Conservation (phyloP, 352 stramenopile genomes). For the Globisporangium yorkense region DNA sequence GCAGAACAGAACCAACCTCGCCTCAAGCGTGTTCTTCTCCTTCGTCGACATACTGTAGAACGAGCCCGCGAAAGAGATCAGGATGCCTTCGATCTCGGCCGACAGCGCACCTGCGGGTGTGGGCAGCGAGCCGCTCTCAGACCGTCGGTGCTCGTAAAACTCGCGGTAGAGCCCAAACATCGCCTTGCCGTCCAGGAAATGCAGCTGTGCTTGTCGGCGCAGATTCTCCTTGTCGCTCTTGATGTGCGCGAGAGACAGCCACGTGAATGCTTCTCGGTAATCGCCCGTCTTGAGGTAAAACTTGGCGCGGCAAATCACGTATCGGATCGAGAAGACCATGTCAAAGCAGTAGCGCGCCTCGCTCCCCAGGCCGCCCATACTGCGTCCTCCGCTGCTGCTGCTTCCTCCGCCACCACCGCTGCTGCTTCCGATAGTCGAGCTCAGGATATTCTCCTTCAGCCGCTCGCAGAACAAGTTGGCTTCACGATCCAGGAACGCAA, state of each 20-base stretch:
- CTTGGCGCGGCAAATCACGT: slow-evolving; percentile 62
- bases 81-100: slow-evolving; percentile 42
- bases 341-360: slow-evolving; percentile 78
- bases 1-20: slow-evolving; percentile 46
- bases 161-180: slow-evolving; percentile 48
- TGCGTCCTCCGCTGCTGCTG: slow-evolving; percentile 44
- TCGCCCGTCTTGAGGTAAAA: slow-evolving; percentile 52
- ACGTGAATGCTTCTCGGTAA: slow-evolving; percentile 52
- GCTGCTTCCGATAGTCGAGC: slow-evolving; percentile 11
- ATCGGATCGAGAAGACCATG: slow-evolving; percentile 71
- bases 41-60: slow-evolving; percentile 58
- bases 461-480: slow-evolving; percentile 70
- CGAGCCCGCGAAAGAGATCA: slow-evolving; percentile 50
- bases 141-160: slow-evolving; percentile 32
- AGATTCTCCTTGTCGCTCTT: slow-evolving; percentile 73
- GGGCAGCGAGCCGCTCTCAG: slow-evolving; percentile 11
- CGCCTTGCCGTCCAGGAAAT: slow-evolving; percentile 61
- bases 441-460: slow-evolving; percentile 54
- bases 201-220: slow-evolving; percentile 56
- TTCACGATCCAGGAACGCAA: slow-evolving; percentile 65
- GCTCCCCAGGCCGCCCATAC: slow-evolving; percentile 63
- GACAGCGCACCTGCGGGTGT: slow-evolving; percentile 21
- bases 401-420: slow-evolving; percentile 57
- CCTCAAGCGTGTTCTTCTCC: slow-evolving; percentile 47
- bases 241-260: slow-evolving; percentile 69